Evolutionary conservation across 768 basidiomycete genomes (phyloP), one percentile per base, ranked within the genome.

Genomic region (Naganishia randhawae): DNA sequence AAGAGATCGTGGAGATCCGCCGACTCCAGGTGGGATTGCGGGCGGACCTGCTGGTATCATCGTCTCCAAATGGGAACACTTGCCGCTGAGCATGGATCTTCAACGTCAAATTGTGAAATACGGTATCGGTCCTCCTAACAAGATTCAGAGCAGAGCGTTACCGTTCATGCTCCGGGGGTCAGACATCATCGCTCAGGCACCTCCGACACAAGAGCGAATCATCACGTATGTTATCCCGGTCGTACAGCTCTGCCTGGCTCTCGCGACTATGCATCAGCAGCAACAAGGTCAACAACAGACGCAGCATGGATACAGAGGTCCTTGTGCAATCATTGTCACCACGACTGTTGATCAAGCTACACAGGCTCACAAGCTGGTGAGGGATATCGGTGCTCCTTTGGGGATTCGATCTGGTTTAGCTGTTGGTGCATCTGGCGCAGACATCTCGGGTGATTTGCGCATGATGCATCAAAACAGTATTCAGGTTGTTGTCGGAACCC

Each of bases 291-390:
- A 55, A 29, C 65, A 66, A 29, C 72, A 73, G 2, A 61, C 52
- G 19, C 81, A 81, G 32, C 85, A 84, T 13, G 83, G 83, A 37
- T 84, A 87, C 17, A 85, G 85, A 69, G 94, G 94, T 3, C 91
- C 92, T 41, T 79, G 91, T 39, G 92, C 90, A 17, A 86, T 98
- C 73, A 91, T 99, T 85, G 85, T 98, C 50, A 97, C 95, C 22
- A 98, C 96, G 0, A 99, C 95, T 0, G 94, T 98, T 27, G 96
- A 99, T 81, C 96, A 98, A 80, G 94, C 96, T 7, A 95, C 92
- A 1, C 96, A 98, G 80, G 94, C 94, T 50, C 78, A 80, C 53
- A 81, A 81, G 69, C 72, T 77, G 32, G 70, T 81, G 5, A 87
- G 94, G 50, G 94, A 96, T 78, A 83, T 99, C 29, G 96, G 96